phyloP scores from a whole-genome alignment of 352 stramenopile genomes.

The Globisporangium viniferum region DNA sequence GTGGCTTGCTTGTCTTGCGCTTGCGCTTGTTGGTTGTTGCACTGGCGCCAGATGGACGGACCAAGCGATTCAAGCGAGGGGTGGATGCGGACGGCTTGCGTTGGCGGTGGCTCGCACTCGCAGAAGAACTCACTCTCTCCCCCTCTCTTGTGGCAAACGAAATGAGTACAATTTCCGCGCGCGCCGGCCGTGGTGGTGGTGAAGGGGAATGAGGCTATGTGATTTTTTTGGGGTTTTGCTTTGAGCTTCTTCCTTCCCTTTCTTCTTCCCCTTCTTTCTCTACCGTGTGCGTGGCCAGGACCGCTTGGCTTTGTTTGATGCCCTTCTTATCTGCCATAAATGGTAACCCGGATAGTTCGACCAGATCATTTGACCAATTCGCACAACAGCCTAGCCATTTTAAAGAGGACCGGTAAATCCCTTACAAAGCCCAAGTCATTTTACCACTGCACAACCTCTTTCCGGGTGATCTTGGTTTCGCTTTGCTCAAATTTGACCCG shows the following conservation, averaged over 20 bases:
- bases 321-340: no score
- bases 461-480: no score
- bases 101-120: not conserved
- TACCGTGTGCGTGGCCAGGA: not conserved
- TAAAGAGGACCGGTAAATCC: no score
- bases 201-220: not conserved
- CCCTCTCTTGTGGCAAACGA: not conserved
- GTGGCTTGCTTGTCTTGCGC: not conserved
- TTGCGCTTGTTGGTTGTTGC: not conserved
- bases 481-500: not conserved
- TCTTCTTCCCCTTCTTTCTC: not conserved
- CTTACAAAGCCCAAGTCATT: no score
- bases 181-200: not conserved
- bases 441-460: no score
- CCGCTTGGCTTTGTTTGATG: no score
- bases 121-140: not conserved
- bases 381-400: no score
- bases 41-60: not conserved
- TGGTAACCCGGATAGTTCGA: no score
- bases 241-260: not conserved
- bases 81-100: not conserved
- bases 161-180: not conserved
- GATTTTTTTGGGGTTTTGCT: conserved; percentile 6
- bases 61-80: not conserved
- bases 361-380: no score